phyloP scores from a whole-genome alignment of 2,329 filamentous ascomycete species.

The Talaromyces sp. region DNA sequence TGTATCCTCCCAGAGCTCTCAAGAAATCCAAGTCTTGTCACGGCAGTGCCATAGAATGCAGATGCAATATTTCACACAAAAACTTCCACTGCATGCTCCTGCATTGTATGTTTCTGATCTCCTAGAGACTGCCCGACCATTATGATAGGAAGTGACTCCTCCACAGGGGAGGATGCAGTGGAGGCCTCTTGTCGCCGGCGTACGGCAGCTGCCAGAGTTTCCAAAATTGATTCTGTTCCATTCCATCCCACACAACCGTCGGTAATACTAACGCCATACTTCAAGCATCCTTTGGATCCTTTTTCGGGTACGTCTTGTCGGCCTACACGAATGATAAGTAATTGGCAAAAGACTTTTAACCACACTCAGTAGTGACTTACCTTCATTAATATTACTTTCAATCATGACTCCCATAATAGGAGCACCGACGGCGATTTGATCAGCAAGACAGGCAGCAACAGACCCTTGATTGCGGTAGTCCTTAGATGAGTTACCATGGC shows the following conservation, averaged over 20 bases:
- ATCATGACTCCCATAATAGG: constrained; percentile 9
- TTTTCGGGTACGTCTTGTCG: constrained; percentile 5
- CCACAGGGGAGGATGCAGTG: not conserved
- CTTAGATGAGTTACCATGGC: constrained; percentile 9
- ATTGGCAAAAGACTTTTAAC: not conserved
- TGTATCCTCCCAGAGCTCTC: too few species aligned
- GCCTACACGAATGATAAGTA: constrained; percentile 2
- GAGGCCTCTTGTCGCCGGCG: constrained; percentile 7
- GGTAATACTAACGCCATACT: constrained; percentile 7
- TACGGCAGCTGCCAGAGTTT: constrained; percentile 1
- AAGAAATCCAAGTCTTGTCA: too few species aligned
- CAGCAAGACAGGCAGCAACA: constrained; percentile 7
- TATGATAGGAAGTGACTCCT: constrained; percentile 5
- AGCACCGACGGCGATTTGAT: constrained; percentile 7
- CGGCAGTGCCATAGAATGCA: too few species aligned
- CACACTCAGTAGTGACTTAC: not conserved
- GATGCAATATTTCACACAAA: not conserved
- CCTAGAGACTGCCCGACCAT: not conserved
- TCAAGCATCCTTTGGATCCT: constrained; percentile 6
- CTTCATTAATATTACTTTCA: constrained; percentile 9
- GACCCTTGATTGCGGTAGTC: constrained; percentile 5
- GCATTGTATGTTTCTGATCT: not conserved
- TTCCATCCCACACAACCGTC: constrained; percentile 8
- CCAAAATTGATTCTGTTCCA: constrained; percentile 6
- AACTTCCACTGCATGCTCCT: constrained; percentile 6